These are phyloP conservation scores for Aspergillus sergii DNA, from an alignment of 2,329 filamentous ascomycete species.

Conservation along the genomic window DNA sequence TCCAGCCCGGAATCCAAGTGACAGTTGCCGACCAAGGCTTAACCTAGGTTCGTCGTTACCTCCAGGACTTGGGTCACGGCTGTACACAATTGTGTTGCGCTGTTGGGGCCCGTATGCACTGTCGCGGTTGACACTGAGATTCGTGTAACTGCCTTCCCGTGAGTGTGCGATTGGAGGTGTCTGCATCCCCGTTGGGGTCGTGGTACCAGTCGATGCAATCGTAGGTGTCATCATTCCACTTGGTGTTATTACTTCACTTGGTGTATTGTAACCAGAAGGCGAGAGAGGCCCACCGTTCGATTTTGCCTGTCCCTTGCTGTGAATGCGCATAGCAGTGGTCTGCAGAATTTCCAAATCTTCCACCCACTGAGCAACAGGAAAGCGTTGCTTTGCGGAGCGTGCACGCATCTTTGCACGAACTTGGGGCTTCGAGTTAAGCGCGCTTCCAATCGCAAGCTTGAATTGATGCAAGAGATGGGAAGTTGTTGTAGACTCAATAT, in stretches of 20 bases:
- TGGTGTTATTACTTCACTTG: conserved; percentile 39
- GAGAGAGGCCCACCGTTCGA: conserved; percentile 36
- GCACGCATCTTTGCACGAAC: conserved; percentile 66
- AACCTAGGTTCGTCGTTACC: conserved; percentile 33
- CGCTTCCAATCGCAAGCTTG: conserved; percentile 64
- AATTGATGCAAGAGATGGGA: conserved; percentile 67
- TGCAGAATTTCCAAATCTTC: conserved; percentile 66
- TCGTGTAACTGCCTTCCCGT: conserved; percentile 32
- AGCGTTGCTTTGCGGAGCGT: conserved; percentile 65
- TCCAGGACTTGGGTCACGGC: conserved; percentile 38
- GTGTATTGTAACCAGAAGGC: conserved; percentile 47
- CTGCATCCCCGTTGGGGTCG: conserved; percentile 33
- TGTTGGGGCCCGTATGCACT: conserved; percentile 41
- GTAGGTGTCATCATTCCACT: conserved; percentile 22
- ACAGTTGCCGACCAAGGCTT: conserved; percentile 39
- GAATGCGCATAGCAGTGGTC: conserved; percentile 60
- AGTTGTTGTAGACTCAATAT: conserved; percentile 66
- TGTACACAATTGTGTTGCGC: conserved; percentile 43
- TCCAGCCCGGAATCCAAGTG: conserved; percentile 44
- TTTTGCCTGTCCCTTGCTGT: conserved; percentile 48
- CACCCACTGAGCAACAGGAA: conserved; percentile 69
- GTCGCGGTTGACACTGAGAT: conserved; percentile 32
- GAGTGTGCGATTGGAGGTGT: conserved; percentile 39
- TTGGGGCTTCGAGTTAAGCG: conserved; percentile 59
- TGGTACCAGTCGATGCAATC: conserved; percentile 25